A percentile compares a stretch with the other conserved stretches of the same genome.
These are phyloP conservation scores for Monilinia polystroma DNA, from an alignment of 2,329 filamentous ascomycete genomes.

Conservation along the genomic window DNA sequence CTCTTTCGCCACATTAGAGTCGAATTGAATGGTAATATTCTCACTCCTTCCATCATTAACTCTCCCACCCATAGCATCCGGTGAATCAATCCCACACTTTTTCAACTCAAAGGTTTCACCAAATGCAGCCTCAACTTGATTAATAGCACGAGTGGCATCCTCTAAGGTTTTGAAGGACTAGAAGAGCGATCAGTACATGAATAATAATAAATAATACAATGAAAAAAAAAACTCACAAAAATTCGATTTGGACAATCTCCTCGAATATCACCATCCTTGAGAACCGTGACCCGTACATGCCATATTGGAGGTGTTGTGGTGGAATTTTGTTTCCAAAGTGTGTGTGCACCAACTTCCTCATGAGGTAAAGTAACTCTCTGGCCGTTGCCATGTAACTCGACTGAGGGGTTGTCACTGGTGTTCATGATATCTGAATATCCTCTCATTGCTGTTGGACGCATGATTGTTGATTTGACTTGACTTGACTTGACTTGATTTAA, in stretches of 20 bases:
- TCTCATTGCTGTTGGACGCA: constrained; percentile 14
- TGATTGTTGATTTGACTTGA: neutral
- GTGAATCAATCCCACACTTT: constrained; percentile 33
- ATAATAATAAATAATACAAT: neutral
- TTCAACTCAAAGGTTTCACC: constrained; percentile 29
- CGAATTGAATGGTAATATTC: constrained; percentile 35
- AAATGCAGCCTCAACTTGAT: constrained; percentile 34
- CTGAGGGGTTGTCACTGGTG: neutral
- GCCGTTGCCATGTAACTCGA: constrained; percentile 27
- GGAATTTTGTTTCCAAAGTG: constrained; percentile 30
- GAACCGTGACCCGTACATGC: constrained; percentile 32
- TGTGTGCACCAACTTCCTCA: constrained; percentile 26
- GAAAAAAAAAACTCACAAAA: constrained; percentile 30
- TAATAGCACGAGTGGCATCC: constrained; percentile 31
- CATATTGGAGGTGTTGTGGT: constrained; percentile 27
- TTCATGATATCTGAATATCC: constrained; percentile 22
- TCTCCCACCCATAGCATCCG: constrained; percentile 34
- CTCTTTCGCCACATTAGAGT: constrained; percentile 27
- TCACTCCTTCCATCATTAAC: constrained; percentile 34
- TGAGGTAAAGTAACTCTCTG: constrained; percentile 27
- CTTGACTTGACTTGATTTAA: neutral
- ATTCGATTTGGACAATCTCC: constrained; percentile 31
- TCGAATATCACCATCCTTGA: constrained; percentile 33
- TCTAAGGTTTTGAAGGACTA: constrained; percentile 35
- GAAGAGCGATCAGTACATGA: neutral